phyloP scores from a whole-genome alignment of 73 alveolate species.

The Blepharisma japonicum region DNA sequence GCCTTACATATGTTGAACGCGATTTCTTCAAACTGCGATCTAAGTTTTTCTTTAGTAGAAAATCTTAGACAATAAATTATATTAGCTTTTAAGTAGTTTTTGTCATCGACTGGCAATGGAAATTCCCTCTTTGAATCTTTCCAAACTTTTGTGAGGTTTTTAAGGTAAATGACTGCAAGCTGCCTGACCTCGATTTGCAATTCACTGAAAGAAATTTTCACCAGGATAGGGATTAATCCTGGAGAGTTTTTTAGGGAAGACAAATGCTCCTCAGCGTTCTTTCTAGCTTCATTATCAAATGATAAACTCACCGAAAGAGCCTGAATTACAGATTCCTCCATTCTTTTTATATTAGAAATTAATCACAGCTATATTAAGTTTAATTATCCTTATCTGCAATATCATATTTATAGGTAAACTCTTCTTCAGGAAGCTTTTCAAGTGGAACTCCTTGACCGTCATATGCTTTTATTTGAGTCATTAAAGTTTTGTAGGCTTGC shows the following conservation, averaged over 20 bases:
- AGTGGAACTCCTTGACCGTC: no score
- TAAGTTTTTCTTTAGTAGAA: background rate
- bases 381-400: no score
- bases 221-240: background rate
- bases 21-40: slow-evolving; percentile 22
- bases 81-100: background rate
- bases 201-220: background rate
- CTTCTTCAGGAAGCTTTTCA: no score
- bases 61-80: background rate
- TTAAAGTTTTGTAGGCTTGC: no score
- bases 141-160: slow-evolving; percentile 13
- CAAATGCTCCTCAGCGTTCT: background rate
- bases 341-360: no score
- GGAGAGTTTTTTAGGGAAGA: background rate
- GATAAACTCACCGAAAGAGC: background rate
- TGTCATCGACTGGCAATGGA: background rate
- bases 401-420: no score
- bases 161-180: slow-evolving; percentile 15
- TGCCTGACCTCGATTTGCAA: background rate
- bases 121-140: slow-evolving; percentile 9
- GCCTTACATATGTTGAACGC: background rate
- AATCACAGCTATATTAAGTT: no score
- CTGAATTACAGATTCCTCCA: no score
- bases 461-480: no score
- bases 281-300: background rate